These are phyloP conservation scores for Lactarius quietus DNA, from an alignment of 768 basidiomycete genomes.

Conservation along the genomic window DNA sequence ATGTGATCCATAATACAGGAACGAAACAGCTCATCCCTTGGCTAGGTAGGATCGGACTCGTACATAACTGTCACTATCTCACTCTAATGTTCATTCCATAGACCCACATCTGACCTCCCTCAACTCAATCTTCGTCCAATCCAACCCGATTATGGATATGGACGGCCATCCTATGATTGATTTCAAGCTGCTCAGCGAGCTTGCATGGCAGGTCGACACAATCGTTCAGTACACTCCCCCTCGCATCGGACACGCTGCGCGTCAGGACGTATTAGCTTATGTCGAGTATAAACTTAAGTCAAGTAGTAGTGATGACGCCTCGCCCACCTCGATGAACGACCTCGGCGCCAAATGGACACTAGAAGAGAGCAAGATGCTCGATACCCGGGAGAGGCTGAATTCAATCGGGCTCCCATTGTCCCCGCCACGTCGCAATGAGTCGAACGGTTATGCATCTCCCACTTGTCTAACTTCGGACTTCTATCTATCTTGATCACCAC, in stretches of 20 bases:
- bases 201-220: constrained; percentile 11
- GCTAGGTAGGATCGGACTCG: constrained; percentile 1
- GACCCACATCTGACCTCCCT: constrained; percentile 10
- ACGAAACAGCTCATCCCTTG: constrained; percentile 11
- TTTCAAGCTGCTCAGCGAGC: neutral
- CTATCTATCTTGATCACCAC: neutral
- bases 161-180: constrained; percentile 11
- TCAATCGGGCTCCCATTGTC: constrained; percentile 7
- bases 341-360: neutral
- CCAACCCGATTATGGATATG: neutral
- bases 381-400: constrained; percentile 1
- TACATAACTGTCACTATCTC: neutral
- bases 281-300: constrained; percentile 16
- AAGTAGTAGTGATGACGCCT: neutral
- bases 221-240: constrained; percentile 12
- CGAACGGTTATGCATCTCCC: neutral
- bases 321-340: neutral
- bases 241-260: neutral
- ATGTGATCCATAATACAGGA: neutral
- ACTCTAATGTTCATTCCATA: neutral
- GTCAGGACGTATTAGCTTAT: constrained; percentile 2
- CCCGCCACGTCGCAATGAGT: constrained; percentile 1
- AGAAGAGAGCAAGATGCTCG: neutral
- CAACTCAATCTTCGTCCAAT: constrained; percentile 5
- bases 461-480: neutral